Evolutionary conservation across 2,329 filamentous ascomycete species (phyloP).

Genomic region (Aspergillus ibericus): DNA sequence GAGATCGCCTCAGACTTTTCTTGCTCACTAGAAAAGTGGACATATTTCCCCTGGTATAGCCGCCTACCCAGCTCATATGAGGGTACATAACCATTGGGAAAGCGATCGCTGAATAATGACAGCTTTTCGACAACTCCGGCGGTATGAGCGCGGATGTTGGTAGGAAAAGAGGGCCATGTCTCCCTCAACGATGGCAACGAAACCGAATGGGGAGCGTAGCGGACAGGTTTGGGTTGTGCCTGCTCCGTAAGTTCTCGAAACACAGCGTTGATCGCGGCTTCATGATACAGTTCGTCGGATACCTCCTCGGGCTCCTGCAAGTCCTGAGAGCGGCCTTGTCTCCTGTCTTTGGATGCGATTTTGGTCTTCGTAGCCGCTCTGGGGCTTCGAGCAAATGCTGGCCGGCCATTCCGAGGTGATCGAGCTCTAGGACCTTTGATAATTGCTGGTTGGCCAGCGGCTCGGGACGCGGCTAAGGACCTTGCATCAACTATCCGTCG

Average conservation of each 20-base stretch:
- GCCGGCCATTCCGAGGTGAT: constrained; percentile 20
- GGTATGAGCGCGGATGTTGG: constrained; percentile 26
- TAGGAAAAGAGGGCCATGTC: constrained; percentile 43
- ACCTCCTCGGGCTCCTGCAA: constrained; percentile 22
- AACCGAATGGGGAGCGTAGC: constrained; percentile 37
- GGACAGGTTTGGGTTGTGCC: constrained; percentile 32
- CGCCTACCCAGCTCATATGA: constrained; percentile 39
- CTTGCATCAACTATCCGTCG: constrained; percentile 38
- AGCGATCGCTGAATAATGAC: constrained; percentile 35
- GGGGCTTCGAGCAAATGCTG: constrained; percentile 22
- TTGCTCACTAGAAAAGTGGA: constrained; percentile 38
- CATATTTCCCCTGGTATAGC: constrained; percentile 38
- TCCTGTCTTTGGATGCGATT: constrained; percentile 14
- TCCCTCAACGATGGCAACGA: constrained; percentile 33
- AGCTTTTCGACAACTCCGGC: constrained; percentile 38
- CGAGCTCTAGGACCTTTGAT: constrained; percentile 31
- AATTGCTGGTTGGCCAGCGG: constrained; percentile 28
- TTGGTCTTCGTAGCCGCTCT: constrained; percentile 16
- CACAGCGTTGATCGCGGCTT: constrained; percentile 30
- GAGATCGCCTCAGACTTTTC: constrained; percentile 39
- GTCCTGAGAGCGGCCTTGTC: constrained; percentile 10
- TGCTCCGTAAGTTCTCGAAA: constrained; percentile 32
- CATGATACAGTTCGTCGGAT: constrained; percentile 23
- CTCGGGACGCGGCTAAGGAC: constrained; percentile 34
- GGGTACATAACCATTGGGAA: constrained; percentile 36